These are phyloP conservation scores for Backusella macrospora DNA, from an alignment of 192 early-diverging fungal species.

Conservation along the genomic window DNA sequence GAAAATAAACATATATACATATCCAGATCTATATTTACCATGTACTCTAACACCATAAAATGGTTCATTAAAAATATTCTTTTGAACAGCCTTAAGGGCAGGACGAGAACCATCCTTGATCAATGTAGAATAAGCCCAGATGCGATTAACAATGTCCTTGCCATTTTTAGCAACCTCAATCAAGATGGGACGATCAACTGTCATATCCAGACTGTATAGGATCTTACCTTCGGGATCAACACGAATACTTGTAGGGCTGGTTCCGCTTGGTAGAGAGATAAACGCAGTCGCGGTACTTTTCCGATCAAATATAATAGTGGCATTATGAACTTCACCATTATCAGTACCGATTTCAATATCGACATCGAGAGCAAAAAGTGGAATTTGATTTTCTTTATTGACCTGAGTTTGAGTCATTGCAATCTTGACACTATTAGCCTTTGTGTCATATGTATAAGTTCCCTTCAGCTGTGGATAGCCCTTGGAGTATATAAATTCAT, in stretches of 20 bases:
- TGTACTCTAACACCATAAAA: slow-evolving; percentile 44
- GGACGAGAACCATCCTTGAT: slow-evolving; percentile 45
- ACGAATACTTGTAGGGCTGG: slow-evolving; percentile 40
- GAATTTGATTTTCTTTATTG: slow-evolving; percentile 35
- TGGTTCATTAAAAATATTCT: slow-evolving; percentile 34
- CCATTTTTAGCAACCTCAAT: slow-evolving; percentile 43
- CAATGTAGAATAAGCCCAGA: slow-evolving; percentile 49
- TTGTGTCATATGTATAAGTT: slow-evolving; percentile 58
- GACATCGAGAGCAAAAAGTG: slow-evolving; percentile 47
- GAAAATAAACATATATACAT: background rate
- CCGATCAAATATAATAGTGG: slow-evolving; percentile 27
- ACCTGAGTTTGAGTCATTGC: slow-evolving; percentile 53
- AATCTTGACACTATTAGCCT: slow-evolving; percentile 62
- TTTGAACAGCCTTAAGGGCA: slow-evolving; percentile 43
- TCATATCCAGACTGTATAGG: slow-evolving; percentile 43
- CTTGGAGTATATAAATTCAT: slow-evolving; percentile 70
- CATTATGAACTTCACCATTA: background rate
- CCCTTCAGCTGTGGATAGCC: slow-evolving; percentile 60
- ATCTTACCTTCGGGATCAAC: slow-evolving; percentile 52
- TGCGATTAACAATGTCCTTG: slow-evolving; percentile 42
- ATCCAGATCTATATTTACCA: background rate
- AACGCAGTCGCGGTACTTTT: slow-evolving; percentile 32
- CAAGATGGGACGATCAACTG: slow-evolving; percentile 46
- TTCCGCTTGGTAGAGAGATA: slow-evolving; percentile 30
- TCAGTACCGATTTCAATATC: slow-evolving; percentile 51